A percentile compares a stretch with the other conserved stretches of the same genome.
Conservation (phyloP, 768 basidiomycete genomes). For the Hysterangium stoloniferum region DNA sequence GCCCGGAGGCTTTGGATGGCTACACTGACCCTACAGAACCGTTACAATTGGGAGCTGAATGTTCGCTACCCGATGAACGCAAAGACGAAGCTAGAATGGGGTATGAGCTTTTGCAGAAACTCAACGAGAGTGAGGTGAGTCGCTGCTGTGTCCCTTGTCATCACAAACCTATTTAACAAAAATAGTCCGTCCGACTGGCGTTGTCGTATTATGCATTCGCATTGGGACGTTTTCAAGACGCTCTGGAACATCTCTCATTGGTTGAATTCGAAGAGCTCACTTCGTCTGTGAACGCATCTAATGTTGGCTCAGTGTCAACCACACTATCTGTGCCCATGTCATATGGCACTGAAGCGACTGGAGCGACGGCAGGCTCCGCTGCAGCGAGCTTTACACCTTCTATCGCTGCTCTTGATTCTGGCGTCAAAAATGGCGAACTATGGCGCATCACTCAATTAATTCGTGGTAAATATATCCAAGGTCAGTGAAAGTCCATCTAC, state of each 20-base stretch:
- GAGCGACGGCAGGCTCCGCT: conserved; percentile 8
- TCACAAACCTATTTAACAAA: conserved; percentile 11
- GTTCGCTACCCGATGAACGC: conserved; percentile 44
- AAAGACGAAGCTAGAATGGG: conserved; percentile 48
- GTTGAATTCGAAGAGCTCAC: conserved; percentile 23
- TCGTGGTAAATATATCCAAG: conserved; percentile 71
- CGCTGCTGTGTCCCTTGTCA: conserved; percentile 1
- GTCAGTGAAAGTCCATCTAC: conserved; percentile 31
- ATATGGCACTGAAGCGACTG: conserved; percentile 21
- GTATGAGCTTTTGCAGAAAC: conserved; percentile 45
- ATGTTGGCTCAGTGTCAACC: conserved; percentile 4
- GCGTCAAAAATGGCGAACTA: conserved; percentile 59
- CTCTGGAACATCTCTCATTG: conserved; percentile 48
- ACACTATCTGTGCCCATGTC: conserved; percentile 22
- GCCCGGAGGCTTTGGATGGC: conserved; percentile 50
- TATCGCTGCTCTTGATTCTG: conserved; percentile 17
- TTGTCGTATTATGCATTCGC: conserved; percentile 81
- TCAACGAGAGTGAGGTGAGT: conserved; percentile 34
- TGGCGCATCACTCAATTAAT: conserved; percentile 71
- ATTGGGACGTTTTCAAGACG: conserved; percentile 54
- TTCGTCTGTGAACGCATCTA: conserved; percentile 7
- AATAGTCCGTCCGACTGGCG: conserved; percentile 57
- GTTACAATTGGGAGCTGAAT: conserved; percentile 49
- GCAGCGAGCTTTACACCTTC: conserved; percentile 3
- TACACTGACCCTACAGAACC: conserved; percentile 28